These are phyloP conservation scores for Penium margaritaceum DNA, from an alignment of 139 green algal genomes.

Conservation along the genomic window DNA sequence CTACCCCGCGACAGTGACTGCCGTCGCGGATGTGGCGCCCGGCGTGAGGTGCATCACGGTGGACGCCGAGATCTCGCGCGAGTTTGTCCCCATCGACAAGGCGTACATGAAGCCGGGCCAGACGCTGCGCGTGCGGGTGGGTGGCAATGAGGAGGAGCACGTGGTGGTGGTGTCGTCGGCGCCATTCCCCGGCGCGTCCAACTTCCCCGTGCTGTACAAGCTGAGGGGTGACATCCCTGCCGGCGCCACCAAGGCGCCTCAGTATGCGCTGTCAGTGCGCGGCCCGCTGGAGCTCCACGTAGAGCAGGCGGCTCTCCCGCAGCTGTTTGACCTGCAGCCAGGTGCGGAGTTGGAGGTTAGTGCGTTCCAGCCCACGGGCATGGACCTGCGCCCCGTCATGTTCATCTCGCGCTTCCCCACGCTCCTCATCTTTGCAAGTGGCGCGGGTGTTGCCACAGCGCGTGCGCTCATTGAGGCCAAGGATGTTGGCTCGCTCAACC, in stretches of 20 bases:
- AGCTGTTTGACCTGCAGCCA: constrained; percentile 27
- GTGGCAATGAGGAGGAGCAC: not conserved
- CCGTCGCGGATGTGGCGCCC: constrained; percentile 16
- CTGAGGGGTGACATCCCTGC: constrained; percentile 44
- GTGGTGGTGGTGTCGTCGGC: constrained; percentile 11
- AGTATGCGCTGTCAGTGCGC: constrained; percentile 40
- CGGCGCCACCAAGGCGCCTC: constrained; percentile 38
- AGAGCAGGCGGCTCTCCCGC: not conserved
- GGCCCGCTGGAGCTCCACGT: constrained; percentile 37
- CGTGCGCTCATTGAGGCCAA: constrained; percentile 41
- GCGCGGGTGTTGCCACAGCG: constrained; percentile 25
- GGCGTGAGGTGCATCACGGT: constrained; percentile 34
- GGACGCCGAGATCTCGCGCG: constrained; percentile 29
- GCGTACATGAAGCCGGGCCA: constrained; percentile 36
- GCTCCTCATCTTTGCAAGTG: constrained; percentile 35
- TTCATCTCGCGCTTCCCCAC: constrained; percentile 40
- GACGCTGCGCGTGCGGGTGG: constrained; percentile 14
- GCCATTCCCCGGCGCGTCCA: constrained; percentile 13
- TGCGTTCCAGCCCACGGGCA: constrained; percentile 20
- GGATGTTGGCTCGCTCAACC: constrained; percentile 17
- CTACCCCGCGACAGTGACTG: constrained; percentile 6
- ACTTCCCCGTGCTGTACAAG: constrained; percentile 34
- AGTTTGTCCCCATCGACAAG: constrained; percentile 36
- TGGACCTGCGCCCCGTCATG: constrained; percentile 38
- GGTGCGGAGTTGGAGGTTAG: constrained; percentile 35